Conservation (phyloP, 352 stramenopile genomes). For the Pythium monospermum region DNA sequence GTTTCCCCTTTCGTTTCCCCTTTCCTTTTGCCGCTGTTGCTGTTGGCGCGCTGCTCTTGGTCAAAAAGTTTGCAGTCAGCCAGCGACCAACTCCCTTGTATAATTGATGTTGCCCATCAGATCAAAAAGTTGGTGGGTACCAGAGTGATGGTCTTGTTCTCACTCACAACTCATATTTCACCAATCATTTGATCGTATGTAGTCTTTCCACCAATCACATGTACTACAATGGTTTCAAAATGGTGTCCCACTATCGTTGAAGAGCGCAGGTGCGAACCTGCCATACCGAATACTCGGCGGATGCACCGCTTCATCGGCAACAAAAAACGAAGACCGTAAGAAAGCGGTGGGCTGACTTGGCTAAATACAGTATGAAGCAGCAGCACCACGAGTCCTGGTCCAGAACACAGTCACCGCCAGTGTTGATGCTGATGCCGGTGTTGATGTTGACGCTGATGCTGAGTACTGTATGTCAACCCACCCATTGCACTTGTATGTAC, state of each 20-base stretch:
- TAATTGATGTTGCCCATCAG: slow-evolving; percentile 15
- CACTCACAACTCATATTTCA: not conserved
- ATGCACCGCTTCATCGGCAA: slow-evolving; percentile 9
- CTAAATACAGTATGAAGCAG: no score
- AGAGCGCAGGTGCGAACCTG: slow-evolving; percentile 8
- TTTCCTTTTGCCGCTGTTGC: no score
- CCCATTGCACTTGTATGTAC: no score
- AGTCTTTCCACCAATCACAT: slow-evolving; percentile 1
- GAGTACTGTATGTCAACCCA: no score
- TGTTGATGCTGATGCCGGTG: no score
- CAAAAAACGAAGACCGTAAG: slow-evolving; percentile 5
- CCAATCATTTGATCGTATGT: not conserved
- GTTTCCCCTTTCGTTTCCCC: no score
- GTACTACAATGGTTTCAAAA: not conserved
- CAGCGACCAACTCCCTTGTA: not conserved
- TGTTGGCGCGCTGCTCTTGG: no score
- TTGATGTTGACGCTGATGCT: no score
- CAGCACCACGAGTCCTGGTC: no score
- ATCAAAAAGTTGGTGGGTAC: not conserved
- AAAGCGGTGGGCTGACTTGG: no score
- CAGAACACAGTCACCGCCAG: no score
- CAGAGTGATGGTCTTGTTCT: slow-evolving; percentile 10
- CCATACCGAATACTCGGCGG: slow-evolving; percentile 7
- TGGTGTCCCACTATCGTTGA: slow-evolving; percentile 19
- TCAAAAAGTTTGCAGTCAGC: no score